Evolutionary conservation across 2,329 filamentous ascomycete species (phyloP).

Genomic region (Didymellaceae sp.): DNA sequence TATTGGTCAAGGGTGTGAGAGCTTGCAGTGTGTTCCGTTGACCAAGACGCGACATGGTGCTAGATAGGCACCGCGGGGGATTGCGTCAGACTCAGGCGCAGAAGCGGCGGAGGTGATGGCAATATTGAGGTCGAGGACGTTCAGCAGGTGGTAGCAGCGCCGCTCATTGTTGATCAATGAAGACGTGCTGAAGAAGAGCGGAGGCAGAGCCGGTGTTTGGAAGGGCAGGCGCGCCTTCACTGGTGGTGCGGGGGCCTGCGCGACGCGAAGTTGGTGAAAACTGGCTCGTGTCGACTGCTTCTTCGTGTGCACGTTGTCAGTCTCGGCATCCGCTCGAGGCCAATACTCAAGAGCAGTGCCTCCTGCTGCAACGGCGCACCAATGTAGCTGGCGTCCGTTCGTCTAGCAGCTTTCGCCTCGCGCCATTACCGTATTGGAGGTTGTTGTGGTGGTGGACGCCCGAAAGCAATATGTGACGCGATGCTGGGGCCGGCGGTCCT

Average conservation of each 20-base stretch:
- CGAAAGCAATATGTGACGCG: constrained; percentile 18
- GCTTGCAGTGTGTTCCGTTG: constrained; percentile 60
- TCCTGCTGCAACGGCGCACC: constrained; percentile 77
- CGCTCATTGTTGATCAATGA: constrained; percentile 41
- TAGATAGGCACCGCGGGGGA: constrained; percentile 66
- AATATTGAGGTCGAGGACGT: constrained; percentile 70
- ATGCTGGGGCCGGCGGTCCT: constrained; percentile 30
- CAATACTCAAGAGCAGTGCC: constrained; percentile 81
- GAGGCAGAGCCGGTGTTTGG: constrained; percentile 19
- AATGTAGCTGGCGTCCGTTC: constrained; percentile 64
- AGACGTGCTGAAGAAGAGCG: constrained; percentile 25
- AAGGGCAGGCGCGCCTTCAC: constrained; percentile 22
- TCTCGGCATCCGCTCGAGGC: constrained; percentile 68
- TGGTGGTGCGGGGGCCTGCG: constrained; percentile 25
- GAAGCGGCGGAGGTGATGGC: constrained; percentile 30
- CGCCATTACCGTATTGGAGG: constrained; percentile 34
- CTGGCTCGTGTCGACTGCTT: constrained; percentile 6
- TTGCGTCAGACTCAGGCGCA: constrained; percentile 49
- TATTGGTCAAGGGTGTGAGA: constrained; percentile 70
- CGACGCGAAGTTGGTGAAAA: constrained; percentile 22
- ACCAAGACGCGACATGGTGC: constrained; percentile 62
- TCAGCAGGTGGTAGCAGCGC: constrained; percentile 67
- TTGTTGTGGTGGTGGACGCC: constrained; percentile 6
- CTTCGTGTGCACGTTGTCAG: constrained; percentile 46
- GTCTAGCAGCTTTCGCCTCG: constrained; percentile 31